Conservation (phyloP, 345 rosid genomes). For the Linum trigynum region DNA sequence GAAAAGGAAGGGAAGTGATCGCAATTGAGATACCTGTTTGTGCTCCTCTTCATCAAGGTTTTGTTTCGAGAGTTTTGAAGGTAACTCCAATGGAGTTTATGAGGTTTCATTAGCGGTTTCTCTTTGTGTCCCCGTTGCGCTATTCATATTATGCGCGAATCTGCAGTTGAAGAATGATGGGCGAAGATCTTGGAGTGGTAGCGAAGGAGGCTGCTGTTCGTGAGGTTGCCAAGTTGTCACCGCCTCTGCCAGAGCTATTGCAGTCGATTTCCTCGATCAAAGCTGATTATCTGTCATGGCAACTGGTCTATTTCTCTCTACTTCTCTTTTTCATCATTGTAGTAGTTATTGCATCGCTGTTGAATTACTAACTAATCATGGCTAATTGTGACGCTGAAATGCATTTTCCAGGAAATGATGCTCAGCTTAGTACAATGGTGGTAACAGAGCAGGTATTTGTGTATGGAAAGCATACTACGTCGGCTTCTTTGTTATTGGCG, state of each 20-base stretch:
- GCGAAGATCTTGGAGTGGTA: slow-evolving; percentile 92
- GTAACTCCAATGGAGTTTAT: no score
- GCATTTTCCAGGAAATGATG: slow-evolving; percentile 71
- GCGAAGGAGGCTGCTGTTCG: slow-evolving; percentile 98
- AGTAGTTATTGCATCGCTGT: neutral
- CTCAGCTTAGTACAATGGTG: slow-evolving; percentile 98
- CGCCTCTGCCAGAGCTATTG: slow-evolving; percentile 75
- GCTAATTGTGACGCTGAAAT: neutral
- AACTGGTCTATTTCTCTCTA: slow-evolving; percentile 48
- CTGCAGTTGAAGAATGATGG: slow-evolving; percentile 12
- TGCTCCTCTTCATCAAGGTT: no score
- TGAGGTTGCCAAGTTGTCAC: slow-evolving; percentile 91
- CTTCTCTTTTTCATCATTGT: neutral
- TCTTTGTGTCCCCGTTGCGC: neutral
- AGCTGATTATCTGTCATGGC: slow-evolving; percentile 89
- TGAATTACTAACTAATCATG: neutral
- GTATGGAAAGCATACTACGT: neutral
- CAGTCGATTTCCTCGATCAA: slow-evolving; percentile 75
- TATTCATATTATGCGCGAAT: neutral
- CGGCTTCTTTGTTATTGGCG: neutral
- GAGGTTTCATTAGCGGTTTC: neutral
- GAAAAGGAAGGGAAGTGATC: no score
- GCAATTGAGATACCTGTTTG: no score
- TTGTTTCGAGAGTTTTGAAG: no score
- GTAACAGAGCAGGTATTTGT: slow-evolving; percentile 66